These are phyloP conservation scores for Nicotiana rustica DNA, from an alignment of 305 asterid genomes.

Conservation along the genomic window DNA sequence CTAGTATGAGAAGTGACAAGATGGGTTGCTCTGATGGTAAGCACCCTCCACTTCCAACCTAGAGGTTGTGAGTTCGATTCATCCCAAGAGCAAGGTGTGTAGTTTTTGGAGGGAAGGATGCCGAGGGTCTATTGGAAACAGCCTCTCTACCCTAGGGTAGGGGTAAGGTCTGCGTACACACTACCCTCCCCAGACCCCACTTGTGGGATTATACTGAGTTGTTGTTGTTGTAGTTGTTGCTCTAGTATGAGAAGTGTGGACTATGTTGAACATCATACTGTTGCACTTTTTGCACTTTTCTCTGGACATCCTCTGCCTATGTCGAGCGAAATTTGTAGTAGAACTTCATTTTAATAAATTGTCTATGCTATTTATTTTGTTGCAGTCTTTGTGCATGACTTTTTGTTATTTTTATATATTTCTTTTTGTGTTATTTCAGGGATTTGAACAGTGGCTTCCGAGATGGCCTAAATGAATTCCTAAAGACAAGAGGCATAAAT, in stretches of 20 bases:
- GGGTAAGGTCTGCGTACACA: too few species aligned
- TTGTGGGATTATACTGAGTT: too few species aligned
- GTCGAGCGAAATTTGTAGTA: not conserved
- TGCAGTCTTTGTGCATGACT: not conserved
- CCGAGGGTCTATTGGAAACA: too few species aligned
- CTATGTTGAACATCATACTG: not conserved
- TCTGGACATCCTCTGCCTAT: not conserved
- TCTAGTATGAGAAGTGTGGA: too few species aligned
- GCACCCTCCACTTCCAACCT: too few species aligned
- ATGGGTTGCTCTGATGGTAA: too few species aligned
- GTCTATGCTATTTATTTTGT: not conserved
- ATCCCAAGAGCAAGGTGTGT: too few species aligned
- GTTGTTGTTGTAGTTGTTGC: too few species aligned
- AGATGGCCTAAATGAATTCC: constrained; percentile 51
- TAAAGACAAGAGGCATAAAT: constrained; percentile 54
- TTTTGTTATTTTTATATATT: not conserved
- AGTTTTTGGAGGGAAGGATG: too few species aligned
- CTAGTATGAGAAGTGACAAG: not conserved
- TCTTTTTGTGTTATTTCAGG: constrained; percentile 44
- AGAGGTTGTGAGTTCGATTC: too few species aligned
- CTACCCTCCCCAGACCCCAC: too few species aligned
- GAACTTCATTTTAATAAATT: not conserved
- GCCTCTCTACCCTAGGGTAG: too few species aligned
- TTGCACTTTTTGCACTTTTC: not conserved
- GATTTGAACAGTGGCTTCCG: constrained; percentile 45